Conservation (phyloP, 805 yeast species). For the Diddensiella santjacobensis region DNA sequence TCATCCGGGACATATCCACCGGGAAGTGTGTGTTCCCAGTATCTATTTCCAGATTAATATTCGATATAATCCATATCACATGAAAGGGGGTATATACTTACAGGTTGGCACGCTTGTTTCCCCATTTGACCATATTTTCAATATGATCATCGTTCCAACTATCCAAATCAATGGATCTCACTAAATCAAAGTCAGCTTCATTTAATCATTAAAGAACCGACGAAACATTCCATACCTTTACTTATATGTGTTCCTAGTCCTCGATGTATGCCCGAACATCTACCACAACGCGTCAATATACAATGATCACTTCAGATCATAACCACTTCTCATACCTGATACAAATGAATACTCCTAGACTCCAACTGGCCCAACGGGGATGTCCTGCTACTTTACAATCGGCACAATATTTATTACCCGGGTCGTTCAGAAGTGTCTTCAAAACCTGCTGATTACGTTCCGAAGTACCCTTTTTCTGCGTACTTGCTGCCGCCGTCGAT, state of each 20-base stretch:
- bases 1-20: conserved; percentile 72
- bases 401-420: conserved; percentile 74
- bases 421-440: conserved; percentile 70
- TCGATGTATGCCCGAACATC: conserved; percentile 92
- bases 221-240: conserved; percentile 36
- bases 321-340: conserved; percentile 43
- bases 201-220: neutral
- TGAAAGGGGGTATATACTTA: conserved; percentile 18
- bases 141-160: conserved; percentile 96
- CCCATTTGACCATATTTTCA: conserved; percentile 78
- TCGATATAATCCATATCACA: neutral
- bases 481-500: conserved; percentile 15
- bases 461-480: conserved; percentile 27
- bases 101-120: conserved; percentile 71
- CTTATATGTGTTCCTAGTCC: conserved; percentile 95
- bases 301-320: too few relatives aligned
- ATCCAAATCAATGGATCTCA: conserved; percentile 90
- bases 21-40: conserved; percentile 83
- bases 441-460: conserved; percentile 67
- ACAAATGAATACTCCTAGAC: conserved; percentile 86
- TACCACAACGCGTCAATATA: too few relatives aligned
- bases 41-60: conserved; percentile 26
- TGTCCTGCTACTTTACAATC: conserved; percentile 88
- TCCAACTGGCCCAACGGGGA: conserved; percentile 99
- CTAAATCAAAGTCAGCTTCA: too few relatives aligned